Percentiles rank a stretch among this genome's conserved stretches.
These are phyloP conservation scores for Kwoniella bestiolae DNA, from an alignment of 768 basidiomycete genomes.

Conservation along the genomic window DNA sequence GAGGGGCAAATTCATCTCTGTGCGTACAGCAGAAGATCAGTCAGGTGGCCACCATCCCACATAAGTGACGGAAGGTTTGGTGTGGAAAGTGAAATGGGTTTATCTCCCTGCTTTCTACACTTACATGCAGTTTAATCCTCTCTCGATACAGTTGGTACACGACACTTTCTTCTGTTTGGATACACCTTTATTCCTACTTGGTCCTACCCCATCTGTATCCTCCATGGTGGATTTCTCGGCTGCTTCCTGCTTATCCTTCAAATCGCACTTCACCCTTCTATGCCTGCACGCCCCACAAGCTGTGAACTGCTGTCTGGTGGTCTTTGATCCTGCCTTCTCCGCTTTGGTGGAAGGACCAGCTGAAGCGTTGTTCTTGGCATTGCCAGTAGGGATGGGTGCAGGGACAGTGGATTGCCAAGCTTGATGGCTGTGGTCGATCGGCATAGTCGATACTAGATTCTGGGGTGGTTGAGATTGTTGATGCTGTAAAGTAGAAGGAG, in stretches of 20 bases:
- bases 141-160: slow-evolving; percentile 89
- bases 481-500: no score
- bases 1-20: slow-evolving; percentile 89
- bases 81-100: slow-evolving; percentile 12
- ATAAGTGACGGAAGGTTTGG: no score
- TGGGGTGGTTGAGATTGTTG: neutral
- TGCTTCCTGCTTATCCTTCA: slow-evolving; percentile 75
- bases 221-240: slow-evolving; percentile 58
- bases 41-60: no score
- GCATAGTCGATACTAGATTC: neutral
- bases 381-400: neutral
- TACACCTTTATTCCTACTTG: slow-evolving; percentile 21
- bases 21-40: neutral
- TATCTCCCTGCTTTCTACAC: slow-evolving; percentile 55
- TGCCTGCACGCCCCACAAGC: slow-evolving; percentile 92
- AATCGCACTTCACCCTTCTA: slow-evolving; percentile 91
- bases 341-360: slow-evolving; percentile 2
- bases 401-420: slow-evolving; percentile 26
- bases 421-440: slow-evolving; percentile 4
- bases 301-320: slow-evolving; percentile 81
- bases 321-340: slow-evolving; percentile 60
- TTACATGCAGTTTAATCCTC: slow-evolving; percentile 90
- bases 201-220: slow-evolving; percentile 28
- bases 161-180: slow-evolving; percentile 59
- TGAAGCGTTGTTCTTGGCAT: slow-evolving; percentile 1